Conservation (phyloP, 2,329 filamentous ascomycete species). For the Plenodomus tracheiphilus region DNA sequence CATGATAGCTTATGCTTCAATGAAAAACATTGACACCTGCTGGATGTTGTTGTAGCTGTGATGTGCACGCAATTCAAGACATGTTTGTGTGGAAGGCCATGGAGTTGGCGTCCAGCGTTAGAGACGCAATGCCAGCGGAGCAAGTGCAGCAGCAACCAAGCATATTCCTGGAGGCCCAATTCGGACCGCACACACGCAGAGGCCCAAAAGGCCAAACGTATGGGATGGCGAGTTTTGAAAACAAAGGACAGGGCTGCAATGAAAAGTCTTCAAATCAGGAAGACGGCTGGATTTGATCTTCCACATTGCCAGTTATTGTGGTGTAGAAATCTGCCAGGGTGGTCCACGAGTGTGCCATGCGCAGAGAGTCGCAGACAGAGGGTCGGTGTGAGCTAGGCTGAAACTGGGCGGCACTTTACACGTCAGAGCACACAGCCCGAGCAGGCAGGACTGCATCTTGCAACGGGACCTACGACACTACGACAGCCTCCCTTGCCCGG, state of each 20-base stretch:
- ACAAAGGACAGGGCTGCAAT: background rate
- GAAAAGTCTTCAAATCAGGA: background rate
- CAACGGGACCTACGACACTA: background rate
- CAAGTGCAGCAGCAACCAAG: slow-evolving; percentile 8
- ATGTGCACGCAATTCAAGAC: no score
- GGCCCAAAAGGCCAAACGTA: background rate
- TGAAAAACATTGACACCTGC: background rate
- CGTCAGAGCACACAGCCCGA: background rate
- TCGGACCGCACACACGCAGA: background rate
- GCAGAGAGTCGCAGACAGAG: no score
- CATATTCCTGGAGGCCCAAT: slow-evolving; percentile 5
- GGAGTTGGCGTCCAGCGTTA: no score
- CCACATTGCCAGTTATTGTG: background rate
- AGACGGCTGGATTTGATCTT: background rate
- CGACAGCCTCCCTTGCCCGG: background rate
- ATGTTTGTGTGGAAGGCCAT: no score
- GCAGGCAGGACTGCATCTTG: background rate
- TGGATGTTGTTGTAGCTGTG: no score
- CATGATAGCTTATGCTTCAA: slow-evolving; percentile 9
- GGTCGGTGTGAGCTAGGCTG: background rate
- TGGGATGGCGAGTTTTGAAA: background rate
- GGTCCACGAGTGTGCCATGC: no score
- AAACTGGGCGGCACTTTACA: background rate
- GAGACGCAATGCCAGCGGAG: slow-evolving; percentile 14
- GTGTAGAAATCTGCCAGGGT: no score